Evolutionary conservation across 2,329 filamentous ascomycete species (phyloP).

Genomic region (Aureobasidium sp.): DNA sequence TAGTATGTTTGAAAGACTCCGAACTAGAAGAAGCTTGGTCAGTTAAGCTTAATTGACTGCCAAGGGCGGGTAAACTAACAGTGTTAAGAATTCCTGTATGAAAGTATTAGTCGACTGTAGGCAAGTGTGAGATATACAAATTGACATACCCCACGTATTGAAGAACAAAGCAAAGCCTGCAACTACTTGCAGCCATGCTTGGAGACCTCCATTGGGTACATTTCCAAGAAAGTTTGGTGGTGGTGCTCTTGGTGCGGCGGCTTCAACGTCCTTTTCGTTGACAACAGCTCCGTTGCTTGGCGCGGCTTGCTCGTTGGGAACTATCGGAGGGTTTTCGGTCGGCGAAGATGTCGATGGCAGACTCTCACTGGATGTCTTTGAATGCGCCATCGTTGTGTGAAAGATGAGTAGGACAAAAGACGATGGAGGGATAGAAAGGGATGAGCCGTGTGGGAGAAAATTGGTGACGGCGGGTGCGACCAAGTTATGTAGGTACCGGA

Average conservation of each 20-base stretch:
- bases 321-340: slow-evolving; percentile 15
- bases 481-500: slow-evolving; percentile 7
- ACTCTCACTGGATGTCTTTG: slow-evolving; percentile 1
- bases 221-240: slow-evolving; percentile 21
- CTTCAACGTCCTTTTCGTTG: slow-evolving; percentile 11
- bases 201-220: slow-evolving; percentile 48
- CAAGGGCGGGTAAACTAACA: not conserved
- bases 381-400: slow-evolving; percentile 10
- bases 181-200: slow-evolving; percentile 54
- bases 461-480: not conserved
- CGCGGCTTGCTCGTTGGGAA: slow-evolving; percentile 12
- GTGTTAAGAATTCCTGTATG: slow-evolving; percentile 6
- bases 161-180: slow-evolving; percentile 54
- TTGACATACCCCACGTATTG: slow-evolving; percentile 46
- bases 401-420: not conserved
- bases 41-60: slow-evolving; percentile 12
- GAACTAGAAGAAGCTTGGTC: slow-evolving; percentile 31
- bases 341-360: slow-evolving; percentile 1
- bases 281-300: not conserved
- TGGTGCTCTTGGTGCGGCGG: slow-evolving; percentile 5
- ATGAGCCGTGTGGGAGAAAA: slow-evolving; percentile 6
- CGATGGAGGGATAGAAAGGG: not conserved
- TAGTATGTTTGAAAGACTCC: slow-evolving; percentile 57
- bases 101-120: too few species aligned
- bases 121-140: too few species aligned